Evolutionary conservation across 2,329 filamentous ascomycete genomes (phyloP).

Genomic region (Scedosporium apiospermum): DNA sequence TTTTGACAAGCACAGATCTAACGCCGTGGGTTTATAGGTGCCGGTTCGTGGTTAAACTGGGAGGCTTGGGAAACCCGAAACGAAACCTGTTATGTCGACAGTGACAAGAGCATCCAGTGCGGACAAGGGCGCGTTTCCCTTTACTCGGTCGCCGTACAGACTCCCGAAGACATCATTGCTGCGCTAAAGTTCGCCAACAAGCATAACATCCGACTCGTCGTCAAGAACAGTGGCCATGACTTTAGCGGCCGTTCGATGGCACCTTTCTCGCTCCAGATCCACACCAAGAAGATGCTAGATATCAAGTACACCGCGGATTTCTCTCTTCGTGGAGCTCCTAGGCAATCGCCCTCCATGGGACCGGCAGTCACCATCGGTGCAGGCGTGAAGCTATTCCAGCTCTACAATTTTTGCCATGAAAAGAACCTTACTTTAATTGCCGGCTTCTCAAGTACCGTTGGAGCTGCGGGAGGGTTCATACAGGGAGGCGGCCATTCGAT

Average conservation of each 20-base stretch:
- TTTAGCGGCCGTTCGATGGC: slow-evolving; percentile 8
- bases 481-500: slow-evolving; percentile 49
- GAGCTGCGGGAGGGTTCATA: slow-evolving; percentile 48
- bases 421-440: slow-evolving; percentile 21
- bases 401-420: slow-evolving; percentile 13
- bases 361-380: slow-evolving; percentile 44
- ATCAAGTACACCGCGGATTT: slow-evolving; percentile 19
- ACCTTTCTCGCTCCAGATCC: slow-evolving; percentile 22
- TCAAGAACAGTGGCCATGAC: slow-evolving; percentile 23
- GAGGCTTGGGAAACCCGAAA: slow-evolving; percentile 25
- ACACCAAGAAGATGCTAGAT: slow-evolving; percentile 28
- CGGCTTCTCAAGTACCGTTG: slow-evolving; percentile 42
- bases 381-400: slow-evolving; percentile 42
- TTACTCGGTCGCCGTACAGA: slow-evolving; percentile 24
- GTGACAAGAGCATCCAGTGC: slow-evolving; percentile 15
- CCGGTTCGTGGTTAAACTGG: slow-evolving; percentile 27
- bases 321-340: background rate
- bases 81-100: slow-evolving; percentile 25
- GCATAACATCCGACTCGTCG: slow-evolving; percentile 25
- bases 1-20: background rate
- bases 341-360: slow-evolving; percentile 17
- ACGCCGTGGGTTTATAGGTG: slow-evolving; percentile 9
- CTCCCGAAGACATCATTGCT: slow-evolving; percentile 22
- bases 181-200: slow-evolving; percentile 27
- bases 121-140: slow-evolving; percentile 24